Base-by-base conservation (phyloP, 306 rosid genomes). In the Leucaena leucocephala region DNA sequence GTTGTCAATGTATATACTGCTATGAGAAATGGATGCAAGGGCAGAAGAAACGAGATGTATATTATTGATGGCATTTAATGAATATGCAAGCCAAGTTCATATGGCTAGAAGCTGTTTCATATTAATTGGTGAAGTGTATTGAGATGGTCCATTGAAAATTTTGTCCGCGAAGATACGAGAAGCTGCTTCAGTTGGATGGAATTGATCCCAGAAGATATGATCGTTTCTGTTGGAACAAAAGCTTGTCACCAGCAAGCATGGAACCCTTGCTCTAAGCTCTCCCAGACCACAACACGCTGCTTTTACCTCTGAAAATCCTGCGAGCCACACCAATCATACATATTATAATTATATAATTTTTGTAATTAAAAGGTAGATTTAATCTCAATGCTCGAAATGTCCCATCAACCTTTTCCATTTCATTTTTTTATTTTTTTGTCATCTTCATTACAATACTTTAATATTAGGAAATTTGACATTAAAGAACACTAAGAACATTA, bases 281-380 rank as follows among this genome's bases (percentile, higher is more conserved):
- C 97, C 97, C 21, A 85, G 68, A 33, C 97, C 97, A 78, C 97
- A 94, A 54, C 98, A 92, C 43, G 97, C 93, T n/a, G 71, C 82
- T 82, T 76, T 82, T 40, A 85, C 83, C 77, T 92, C 91, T 11
- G 66, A 33, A 61, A 92, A 90, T 83, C 97, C 96, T 92, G 89
- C 80, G 15, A 62, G 8, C 15, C 6, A 65, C 19, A 16, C 46
- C 4, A 27, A 61, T 33, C 64, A 58, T 10, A 19, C 19, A 8
- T 57, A 57, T 8, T 55, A 7, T 57, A 19, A 17, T 17, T 55
- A 55, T 55, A 55, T 49, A 21, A 4, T 1, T 52, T 52, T 16
- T 52, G 17, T 54, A 7, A 55, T 19, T 55, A 7, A 55, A 48
- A 19, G 11, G 27, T 3, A 55, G 33, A 55, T 55, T 52, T 52